Conservation (phyloP, 1,284 basidiomycete genomes). For the Cryptococcus neoformans region DNA sequence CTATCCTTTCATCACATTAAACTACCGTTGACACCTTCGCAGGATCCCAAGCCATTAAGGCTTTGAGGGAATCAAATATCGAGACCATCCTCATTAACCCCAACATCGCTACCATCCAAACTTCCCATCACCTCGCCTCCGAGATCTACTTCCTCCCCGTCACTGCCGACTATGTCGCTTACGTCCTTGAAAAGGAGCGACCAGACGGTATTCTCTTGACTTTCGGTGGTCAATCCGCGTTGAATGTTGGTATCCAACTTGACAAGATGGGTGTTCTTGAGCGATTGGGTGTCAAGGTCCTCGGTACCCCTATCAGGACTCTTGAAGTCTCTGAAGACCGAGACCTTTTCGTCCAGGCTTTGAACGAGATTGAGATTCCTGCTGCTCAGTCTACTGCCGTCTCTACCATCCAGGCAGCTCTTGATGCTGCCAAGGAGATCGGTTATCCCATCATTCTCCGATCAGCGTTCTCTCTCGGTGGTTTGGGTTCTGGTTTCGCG, state of each 20-base stretch:
- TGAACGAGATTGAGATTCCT: constrained; percentile 98
- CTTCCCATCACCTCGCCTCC: constrained; percentile 91
- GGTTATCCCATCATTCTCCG: constrained; percentile 99
- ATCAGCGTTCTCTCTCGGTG: constrained; percentile 96
- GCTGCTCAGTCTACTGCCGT: constrained; percentile 97
- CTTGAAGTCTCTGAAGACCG: constrained; percentile 97
- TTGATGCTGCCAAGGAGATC: constrained; percentile 85
- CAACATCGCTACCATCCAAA: constrained; percentile 97
- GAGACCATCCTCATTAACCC: constrained; percentile 96
- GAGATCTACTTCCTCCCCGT: constrained; percentile 98
- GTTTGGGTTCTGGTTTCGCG: constrained; percentile 97
- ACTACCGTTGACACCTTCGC: neutral
- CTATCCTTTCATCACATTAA: neutral
- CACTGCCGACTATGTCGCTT: constrained; percentile 96
- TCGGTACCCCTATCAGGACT: constrained; percentile 93
- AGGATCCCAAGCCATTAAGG: constrained; percentile 95
- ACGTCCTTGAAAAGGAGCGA: constrained; percentile 96
- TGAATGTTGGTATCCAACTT: constrained; percentile 97
- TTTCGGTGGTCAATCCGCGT: constrained; percentile 96
- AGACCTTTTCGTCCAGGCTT: constrained; percentile 93
- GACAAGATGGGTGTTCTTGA: constrained; percentile 98
- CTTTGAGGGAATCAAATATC: constrained; percentile 91
- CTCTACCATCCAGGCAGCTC: constrained; percentile 88
- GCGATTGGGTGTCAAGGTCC: constrained; percentile 86
- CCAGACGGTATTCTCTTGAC: constrained; percentile 97